Percentiles rank a stretch among this genome's conserved stretches.
Evolutionary conservation across 768 basidiomycete species (phyloP).

Genomic region (Rhizopogon sp.): DNA sequence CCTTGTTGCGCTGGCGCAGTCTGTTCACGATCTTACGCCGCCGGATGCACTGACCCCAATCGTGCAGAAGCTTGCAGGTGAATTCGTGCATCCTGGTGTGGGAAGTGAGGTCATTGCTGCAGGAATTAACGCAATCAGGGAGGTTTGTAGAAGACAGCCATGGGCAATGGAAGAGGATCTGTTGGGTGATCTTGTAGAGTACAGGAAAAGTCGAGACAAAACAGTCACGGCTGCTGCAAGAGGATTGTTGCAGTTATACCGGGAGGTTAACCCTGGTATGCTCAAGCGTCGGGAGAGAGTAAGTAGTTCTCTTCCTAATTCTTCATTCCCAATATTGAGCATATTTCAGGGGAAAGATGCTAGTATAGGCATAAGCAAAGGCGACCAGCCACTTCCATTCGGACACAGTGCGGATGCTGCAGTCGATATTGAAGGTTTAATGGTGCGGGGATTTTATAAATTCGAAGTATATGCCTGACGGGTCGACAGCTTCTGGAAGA

Average conservation of each 20-base stretch:
- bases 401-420: constrained; percentile 74
- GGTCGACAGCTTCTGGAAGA: constrained; percentile 73
- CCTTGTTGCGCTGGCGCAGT: constrained; percentile 90
- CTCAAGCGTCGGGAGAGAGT: constrained; percentile 86
- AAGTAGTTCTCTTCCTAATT: constrained; percentile 17
- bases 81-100: constrained; percentile 97
- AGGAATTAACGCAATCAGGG: constrained; percentile 92
- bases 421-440: constrained; percentile 85
- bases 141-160: constrained; percentile 91
- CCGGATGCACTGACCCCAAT: constrained; percentile 90
- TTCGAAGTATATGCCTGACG: neutral
- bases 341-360: constrained; percentile 79
- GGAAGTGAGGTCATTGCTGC: constrained; percentile 93
- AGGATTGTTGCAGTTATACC: constrained; percentile 81
- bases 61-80: constrained; percentile 85
- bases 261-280: constrained; percentile 95
- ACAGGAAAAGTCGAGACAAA: constrained; percentile 94
- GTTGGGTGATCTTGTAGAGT: constrained; percentile 88
- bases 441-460: constrained; percentile 35
- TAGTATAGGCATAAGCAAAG: constrained; percentile 64
- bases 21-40: constrained; percentile 91
- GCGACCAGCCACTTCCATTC: constrained; percentile 68
- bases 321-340: neutral
- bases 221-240: constrained; percentile 85
- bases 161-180: constrained; percentile 97